These are phyloP conservation scores for Cyclostephanos tholiformis DNA, from an alignment of 108 stramenopile species.

Conservation along the genomic window DNA sequence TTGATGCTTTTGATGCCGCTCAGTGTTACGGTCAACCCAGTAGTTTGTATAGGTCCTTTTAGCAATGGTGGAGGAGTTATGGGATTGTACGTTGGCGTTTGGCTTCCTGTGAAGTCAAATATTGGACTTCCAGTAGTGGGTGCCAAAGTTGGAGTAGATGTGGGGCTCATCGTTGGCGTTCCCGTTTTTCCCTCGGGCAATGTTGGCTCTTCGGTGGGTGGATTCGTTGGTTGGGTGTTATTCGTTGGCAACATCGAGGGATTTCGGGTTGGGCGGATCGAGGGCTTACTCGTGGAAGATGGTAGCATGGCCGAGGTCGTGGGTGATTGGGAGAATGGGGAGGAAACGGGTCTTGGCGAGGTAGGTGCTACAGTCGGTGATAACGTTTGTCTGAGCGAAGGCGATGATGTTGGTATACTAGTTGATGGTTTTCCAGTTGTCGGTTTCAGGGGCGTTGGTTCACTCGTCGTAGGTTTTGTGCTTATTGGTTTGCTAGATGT, in stretches of 20 bases:
- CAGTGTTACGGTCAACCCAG: neutral
- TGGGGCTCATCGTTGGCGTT: too few relatives aligned
- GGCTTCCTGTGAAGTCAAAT: too few relatives aligned
- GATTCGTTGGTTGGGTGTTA: too few relatives aligned
- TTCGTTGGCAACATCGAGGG: neutral
- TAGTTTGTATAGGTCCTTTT: neutral
- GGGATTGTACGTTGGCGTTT: neutral
- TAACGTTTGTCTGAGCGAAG: neutral
- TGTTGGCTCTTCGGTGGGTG: neutral
- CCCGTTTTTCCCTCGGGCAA: neutral
- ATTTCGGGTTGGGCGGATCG: neutral
- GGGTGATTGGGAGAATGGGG: neutral
- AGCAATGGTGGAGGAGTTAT: neutral
- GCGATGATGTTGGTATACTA: neutral
- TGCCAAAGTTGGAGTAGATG: too few relatives aligned
- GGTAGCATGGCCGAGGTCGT: neutral
- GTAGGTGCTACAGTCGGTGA: neutral
- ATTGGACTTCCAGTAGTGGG: too few relatives aligned
- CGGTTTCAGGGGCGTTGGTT: neutral
- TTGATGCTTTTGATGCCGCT: neutral
- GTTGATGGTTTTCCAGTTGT: neutral
- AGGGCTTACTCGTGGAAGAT: neutral
- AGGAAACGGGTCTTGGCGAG: neutral
- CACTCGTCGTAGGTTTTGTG: neutral
- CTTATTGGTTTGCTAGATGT: neutral